A percentile compares a stretch with the other conserved stretches of the same genome.
Evolutionary conservation across 2,329 filamentous ascomycete genomes (phyloP).

Genomic region (Colletotrichum sp.): DNA sequence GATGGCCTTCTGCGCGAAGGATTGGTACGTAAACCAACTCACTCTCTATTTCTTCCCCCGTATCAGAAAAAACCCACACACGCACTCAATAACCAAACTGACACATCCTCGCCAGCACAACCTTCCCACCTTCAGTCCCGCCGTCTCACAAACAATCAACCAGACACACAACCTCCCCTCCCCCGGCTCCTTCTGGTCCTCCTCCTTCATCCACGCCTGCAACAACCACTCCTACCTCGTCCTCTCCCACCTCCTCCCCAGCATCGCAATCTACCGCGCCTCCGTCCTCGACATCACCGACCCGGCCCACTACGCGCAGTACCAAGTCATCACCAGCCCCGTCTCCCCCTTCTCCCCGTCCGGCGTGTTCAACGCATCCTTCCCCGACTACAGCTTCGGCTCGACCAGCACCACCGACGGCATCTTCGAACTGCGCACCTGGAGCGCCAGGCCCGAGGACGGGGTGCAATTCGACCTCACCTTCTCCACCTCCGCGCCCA

Average conservation of each 20-base stretch:
- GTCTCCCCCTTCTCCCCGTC: neutral
- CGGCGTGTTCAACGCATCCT: neutral
- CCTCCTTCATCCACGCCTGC: neutral
- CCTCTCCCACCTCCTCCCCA: neutral
- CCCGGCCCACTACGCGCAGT: neutral
- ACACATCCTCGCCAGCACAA: neutral
- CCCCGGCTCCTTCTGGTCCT: neutral
- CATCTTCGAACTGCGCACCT: neutral
- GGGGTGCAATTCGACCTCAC: neutral
- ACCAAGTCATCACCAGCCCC: neutral
- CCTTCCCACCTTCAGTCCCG: neutral
- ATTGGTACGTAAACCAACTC: neutral
- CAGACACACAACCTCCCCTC: neutral
- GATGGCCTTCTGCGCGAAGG: neutral
- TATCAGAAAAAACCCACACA: neutral
- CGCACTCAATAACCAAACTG: neutral
- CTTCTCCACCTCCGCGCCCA: neutral
- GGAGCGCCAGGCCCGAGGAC: neutral
- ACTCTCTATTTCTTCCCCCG: neutral
- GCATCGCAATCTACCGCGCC: neutral
- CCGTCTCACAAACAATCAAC: neutral
- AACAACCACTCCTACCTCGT: neutral
- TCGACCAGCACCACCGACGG: neutral
- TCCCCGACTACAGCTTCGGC: neutral
- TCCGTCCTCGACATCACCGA: neutral